phyloP scores from a whole-genome alignment of 1,284 basidiomycete species.

The Coriolopsis trogii region DNA sequence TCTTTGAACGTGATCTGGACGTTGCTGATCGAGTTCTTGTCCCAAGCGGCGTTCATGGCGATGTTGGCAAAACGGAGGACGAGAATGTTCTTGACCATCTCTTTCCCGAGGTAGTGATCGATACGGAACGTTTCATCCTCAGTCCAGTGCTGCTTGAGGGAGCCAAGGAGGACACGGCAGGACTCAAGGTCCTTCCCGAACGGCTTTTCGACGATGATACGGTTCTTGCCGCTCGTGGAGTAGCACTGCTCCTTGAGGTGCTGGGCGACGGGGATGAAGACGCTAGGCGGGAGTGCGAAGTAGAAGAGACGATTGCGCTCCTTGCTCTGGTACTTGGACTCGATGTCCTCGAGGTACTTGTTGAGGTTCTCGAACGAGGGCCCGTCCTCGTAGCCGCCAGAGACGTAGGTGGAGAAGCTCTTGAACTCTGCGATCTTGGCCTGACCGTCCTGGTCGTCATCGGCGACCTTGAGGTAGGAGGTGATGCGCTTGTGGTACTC shows the following conservation, averaged over 20 bases:
- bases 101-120: slow-evolving; percentile 97
- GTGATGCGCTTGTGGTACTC: slow-evolving; percentile 87
- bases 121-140: slow-evolving; percentile 98
- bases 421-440: slow-evolving; percentile 83
- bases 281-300: slow-evolving; percentile 91
- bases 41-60: slow-evolving; percentile 85
- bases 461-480: slow-evolving; percentile 81
- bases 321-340: slow-evolving; percentile 66
- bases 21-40: slow-evolving; percentile 92
- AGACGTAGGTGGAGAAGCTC: slow-evolving; percentile 75
- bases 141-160: slow-evolving; percentile 86
- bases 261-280: slow-evolving; percentile 87
- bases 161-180: slow-evolving; percentile 77
- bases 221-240: slow-evolving; percentile 71
- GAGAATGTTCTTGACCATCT: slow-evolving; percentile 98
- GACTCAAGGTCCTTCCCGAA: slow-evolving; percentile 93
- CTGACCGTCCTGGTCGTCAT: slow-evolving; percentile 59
- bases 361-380: slow-evolving; percentile 79
- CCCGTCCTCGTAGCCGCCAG: slow-evolving; percentile 87
- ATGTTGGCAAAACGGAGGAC: slow-evolving; percentile 94
- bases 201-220: slow-evolving; percentile 96
- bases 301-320: slow-evolving; percentile 86
- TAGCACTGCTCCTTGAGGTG: slow-evolving; percentile 86
- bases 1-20: slow-evolving; percentile 99
- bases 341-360: slow-evolving; percentile 77